These are phyloP conservation scores for Yamadazyma spencermartinsiae DNA, from an alignment of 1,139 yeast genomes.

Conservation along the genomic window DNA sequence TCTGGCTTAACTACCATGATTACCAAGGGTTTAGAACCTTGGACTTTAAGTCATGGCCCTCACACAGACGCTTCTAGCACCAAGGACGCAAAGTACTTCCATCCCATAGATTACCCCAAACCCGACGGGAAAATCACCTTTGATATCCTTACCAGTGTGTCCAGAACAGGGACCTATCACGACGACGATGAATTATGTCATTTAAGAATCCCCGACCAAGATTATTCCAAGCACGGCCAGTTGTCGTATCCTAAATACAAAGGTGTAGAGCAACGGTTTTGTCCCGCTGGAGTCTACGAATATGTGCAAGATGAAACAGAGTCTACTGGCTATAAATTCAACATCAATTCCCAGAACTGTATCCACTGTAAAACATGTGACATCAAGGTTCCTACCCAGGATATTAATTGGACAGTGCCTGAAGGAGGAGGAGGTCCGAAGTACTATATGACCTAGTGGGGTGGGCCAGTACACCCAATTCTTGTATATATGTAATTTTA, in stretches of 20 bases:
- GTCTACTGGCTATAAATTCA: constrained; percentile 72
- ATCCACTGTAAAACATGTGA: constrained; percentile 98
- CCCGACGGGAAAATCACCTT: constrained; percentile 91
- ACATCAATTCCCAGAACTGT: constrained; percentile 94
- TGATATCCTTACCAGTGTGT: constrained; percentile 87
- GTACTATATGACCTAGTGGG: constrained; percentile 69
- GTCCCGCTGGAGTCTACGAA: constrained; percentile 99
- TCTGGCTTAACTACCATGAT: constrained; percentile 85
- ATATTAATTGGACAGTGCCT: constrained; percentile 92
- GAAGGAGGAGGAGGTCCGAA: constrained; percentile 99
- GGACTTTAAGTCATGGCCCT: constrained; percentile 71
- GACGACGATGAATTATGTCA: constrained; percentile 94
- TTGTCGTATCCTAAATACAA: constrained; percentile 69
- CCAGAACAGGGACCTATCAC: constrained; percentile 94
- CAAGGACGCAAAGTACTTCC: constrained; percentile 58
- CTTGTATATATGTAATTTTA: not conserved
- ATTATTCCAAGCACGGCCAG: constrained; percentile 65
- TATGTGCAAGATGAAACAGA: constrained; percentile 69
- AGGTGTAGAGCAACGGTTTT: constrained; percentile 88
- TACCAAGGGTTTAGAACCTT: constrained; percentile 77
- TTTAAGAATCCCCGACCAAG: constrained; percentile 75
- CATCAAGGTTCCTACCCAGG: constrained; percentile 92
- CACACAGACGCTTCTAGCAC: constrained; percentile 75
- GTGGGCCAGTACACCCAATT: not conserved
- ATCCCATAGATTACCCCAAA: constrained; percentile 84